A percentile compares a stretch with the other conserved stretches of the same genome.
phyloP scores from a whole-genome alignment of 2,329 filamentous ascomycete species.

The Ceratocystis diversiconidia region DNA sequence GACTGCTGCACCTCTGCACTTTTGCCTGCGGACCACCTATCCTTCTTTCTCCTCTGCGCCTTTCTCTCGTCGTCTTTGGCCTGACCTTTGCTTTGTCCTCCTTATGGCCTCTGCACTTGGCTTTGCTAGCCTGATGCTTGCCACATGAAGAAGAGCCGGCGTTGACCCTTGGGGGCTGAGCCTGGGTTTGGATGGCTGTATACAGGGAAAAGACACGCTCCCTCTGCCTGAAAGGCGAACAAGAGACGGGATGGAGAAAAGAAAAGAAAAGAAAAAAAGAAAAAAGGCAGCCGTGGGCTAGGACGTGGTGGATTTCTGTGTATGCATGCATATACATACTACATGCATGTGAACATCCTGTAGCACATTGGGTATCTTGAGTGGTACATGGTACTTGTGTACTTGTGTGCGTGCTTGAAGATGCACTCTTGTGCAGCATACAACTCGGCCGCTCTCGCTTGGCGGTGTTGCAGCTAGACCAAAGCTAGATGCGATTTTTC shows the following conservation, averaged over 20 bases:
- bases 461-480: background rate
- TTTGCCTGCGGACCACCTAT: background rate
- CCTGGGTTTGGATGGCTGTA: background rate
- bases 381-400: background rate
- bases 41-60: background rate
- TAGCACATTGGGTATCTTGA: no score
- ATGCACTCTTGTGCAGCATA: no score
- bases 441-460: background rate
- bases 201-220: no score
- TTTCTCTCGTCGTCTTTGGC: background rate
- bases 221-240: background rate
- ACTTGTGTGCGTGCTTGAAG: background rate
- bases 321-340: background rate
- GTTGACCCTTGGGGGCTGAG: background rate
- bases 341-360: background rate
- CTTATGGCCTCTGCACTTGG: background rate
- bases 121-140: background rate
- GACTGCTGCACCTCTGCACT: background rate
- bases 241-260: background rate
- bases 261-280: background rate
- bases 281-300: background rate
- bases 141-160: background rate
- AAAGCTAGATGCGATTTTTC: background rate
- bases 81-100: background rate
- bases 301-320: background rate